Percentiles rank a stretch among this genome's conserved stretches.
These are phyloP conservation scores for sunflower (Helianthus annuus) DNA, from an alignment of 129 eudicot genomes.

Conservation along the genomic window HanXRQr2.0-SUNRISE NC_035436.2:187470959-187471458, in stretches of 20 bases:
- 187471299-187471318: constrained; percentile 83
- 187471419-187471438: too few species aligned
- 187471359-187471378: constrained; percentile 91
- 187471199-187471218: constrained; percentile 77
- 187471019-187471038: constrained; percentile 61
- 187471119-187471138: constrained; percentile 74
- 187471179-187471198: constrained; percentile 67
- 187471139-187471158: constrained; percentile 58
- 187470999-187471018: constrained; percentile 74
- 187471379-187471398: constrained; percentile 64
- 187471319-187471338: constrained; percentile 79
- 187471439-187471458: too few species aligned
- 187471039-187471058: constrained; percentile 66
- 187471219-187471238: constrained; percentile 81
- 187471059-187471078: constrained; percentile 78
- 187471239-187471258: constrained; percentile 75
- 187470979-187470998: constrained; percentile 37
- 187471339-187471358: constrained; percentile 77
- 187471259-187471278: constrained; percentile 61
- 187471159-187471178: constrained; percentile 72
- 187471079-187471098: constrained; percentile 66
- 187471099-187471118: constrained; percentile 74
- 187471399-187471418: neutral
- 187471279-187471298: constrained; percentile 77
- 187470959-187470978: constrained; percentile 1